phyloP scores from a whole-genome alignment of 441 rosid species.

The Euphorbia celastroides region DNA sequence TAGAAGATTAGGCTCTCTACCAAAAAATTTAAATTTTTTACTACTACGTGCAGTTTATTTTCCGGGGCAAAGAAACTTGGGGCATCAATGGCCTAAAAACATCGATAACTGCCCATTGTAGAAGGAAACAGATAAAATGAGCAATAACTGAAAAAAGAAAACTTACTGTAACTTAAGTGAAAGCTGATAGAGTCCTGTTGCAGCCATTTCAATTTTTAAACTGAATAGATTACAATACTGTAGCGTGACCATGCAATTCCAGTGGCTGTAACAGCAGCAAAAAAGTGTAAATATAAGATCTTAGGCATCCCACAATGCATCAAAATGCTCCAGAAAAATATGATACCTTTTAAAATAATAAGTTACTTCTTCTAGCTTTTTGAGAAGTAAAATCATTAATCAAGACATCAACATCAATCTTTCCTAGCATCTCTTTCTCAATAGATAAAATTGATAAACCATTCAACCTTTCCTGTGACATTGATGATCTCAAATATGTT shows the following conservation, averaged over 20 bases:
- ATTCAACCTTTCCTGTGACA: no score
- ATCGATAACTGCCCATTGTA: not conserved
- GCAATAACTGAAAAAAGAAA: not conserved
- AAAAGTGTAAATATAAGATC: slow-evolving; percentile 13
- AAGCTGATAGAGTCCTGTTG: slow-evolving; percentile 84
- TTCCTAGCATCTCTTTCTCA: no score
- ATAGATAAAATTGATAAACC: no score
- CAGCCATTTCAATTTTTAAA: slow-evolving; percentile 82
- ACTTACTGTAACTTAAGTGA: slow-evolving; percentile 75
- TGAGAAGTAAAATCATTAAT: no score
- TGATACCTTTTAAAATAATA: no score
- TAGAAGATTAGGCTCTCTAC: not conserved
- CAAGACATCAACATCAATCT: no score
- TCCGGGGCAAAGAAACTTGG: not conserved
- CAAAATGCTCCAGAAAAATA: not conserved
- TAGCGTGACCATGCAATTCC: slow-evolving; percentile 93
- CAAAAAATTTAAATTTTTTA: not conserved
- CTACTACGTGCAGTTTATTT: not conserved
- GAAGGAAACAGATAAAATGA: not conserved
- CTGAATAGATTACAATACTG: slow-evolving; percentile 86
- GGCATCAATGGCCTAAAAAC: not conserved
- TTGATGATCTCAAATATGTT: no score
- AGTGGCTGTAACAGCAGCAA: slow-evolving; percentile 77
- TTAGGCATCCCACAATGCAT: not conserved
- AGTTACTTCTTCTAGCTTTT: no score